Conservation (phyloP, 148 eudicot genomes). For the Linanthus parryae region DNA sequence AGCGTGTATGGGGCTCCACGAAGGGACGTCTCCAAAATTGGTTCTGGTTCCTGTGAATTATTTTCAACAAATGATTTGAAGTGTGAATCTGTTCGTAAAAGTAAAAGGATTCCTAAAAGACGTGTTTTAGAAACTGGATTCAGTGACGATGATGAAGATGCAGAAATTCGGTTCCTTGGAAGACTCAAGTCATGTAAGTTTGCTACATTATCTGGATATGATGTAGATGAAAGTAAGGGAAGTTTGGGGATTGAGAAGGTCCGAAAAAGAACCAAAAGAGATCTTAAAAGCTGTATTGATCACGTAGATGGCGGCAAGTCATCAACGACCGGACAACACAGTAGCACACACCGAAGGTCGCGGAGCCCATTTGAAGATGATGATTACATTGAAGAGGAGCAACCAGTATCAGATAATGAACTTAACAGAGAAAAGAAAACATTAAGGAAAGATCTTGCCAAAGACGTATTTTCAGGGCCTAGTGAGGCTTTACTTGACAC, state of each 20-base stretch:
- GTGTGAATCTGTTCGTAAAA: conserved; percentile 43
- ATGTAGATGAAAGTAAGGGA: conserved; percentile 13
- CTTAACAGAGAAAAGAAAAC: conserved; percentile 18
- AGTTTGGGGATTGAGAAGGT: conserved; percentile 7
- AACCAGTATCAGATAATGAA: conserved; percentile 30
- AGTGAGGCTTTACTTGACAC: conserved; percentile 20
- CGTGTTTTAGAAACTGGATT: conserved; percentile 34
- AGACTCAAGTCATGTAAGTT: conserved; percentile 47
- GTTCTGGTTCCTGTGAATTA: conserved; percentile 3
- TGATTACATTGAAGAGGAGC: conserved; percentile 26
- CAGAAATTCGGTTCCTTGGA: conserved; percentile 61
- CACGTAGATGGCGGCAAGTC: conserved; percentile 9
- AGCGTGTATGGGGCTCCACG: neutral
- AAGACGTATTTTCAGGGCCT: conserved; percentile 18
- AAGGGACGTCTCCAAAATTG: conserved; percentile 11
- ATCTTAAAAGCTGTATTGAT: neutral
- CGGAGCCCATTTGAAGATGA: conserved; percentile 12
- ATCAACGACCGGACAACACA: neutral
- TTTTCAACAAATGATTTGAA: conserved; percentile 3
- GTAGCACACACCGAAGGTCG: conserved; percentile 5
- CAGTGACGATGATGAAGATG: conserved; percentile 51
- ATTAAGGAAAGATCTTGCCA: conserved; percentile 11
- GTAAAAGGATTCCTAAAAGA: conserved; percentile 33
- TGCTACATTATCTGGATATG: conserved; percentile 15
- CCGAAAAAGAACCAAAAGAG: neutral